Conservation (phyloP, 1,139 yeast species). For the Petasospora rhodanensis region DNA sequence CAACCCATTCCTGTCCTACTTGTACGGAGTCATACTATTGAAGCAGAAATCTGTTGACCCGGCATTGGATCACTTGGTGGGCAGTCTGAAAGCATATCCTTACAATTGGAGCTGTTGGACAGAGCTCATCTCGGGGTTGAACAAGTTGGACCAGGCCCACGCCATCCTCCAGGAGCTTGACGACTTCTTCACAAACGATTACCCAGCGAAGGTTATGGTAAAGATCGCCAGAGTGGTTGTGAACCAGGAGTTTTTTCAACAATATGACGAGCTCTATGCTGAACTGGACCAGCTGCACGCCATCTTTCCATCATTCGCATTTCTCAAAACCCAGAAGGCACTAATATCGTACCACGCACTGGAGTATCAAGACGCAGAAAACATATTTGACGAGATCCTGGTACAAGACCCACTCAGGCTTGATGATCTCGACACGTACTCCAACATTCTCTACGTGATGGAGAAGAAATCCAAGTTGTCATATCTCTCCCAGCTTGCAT, state of each 20-base stretch:
- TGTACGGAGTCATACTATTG: constrained; percentile 61
- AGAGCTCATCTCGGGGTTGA: constrained; percentile 65
- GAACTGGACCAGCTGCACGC: constrained; percentile 44
- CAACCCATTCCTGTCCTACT: constrained; percentile 62
- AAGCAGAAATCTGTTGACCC: constrained; percentile 53
- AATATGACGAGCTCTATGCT: constrained; percentile 45
- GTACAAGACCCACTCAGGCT: constrained; percentile 78
- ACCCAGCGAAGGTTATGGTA: constrained; percentile 40
- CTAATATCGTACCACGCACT: constrained; percentile 73
- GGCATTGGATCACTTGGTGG: constrained; percentile 58
- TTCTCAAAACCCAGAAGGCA: constrained; percentile 76
- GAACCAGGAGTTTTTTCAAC: constrained; percentile 78
- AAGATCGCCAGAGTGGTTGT: constrained; percentile 65
- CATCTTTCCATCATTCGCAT: constrained; percentile 68
- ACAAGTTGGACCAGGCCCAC: constrained; percentile 59
- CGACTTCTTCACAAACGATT: constrained; percentile 25
- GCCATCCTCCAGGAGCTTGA: constrained; percentile 40
- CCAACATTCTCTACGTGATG: constrained; percentile 92
- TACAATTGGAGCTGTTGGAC: constrained; percentile 95
- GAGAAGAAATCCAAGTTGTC: constrained; percentile 83
- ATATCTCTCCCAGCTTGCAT: constrained; percentile 79
- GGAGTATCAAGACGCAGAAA: constrained; percentile 78
- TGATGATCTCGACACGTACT: constrained; percentile 87
- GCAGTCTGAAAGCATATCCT: constrained; percentile 58
- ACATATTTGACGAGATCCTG: constrained; percentile 70